phyloP scores from a whole-genome alignment of 805 yeast genomes.

The Myxozyma mucilagina region DNA sequence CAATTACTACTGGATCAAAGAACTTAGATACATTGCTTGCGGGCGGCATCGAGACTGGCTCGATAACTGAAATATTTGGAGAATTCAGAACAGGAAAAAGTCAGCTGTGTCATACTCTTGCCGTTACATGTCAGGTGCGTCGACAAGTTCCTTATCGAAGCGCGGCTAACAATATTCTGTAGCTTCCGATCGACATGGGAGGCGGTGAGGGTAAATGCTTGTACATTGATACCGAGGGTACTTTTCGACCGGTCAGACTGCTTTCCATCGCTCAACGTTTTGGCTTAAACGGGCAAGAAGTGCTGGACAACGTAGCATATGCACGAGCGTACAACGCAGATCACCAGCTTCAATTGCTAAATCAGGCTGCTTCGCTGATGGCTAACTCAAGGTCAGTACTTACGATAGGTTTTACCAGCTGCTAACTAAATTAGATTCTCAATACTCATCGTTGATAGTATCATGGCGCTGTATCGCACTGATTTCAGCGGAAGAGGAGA shows the following conservation, averaged over 20 bases:
- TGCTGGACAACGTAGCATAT: slow-evolving; percentile 94
- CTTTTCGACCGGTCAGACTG: slow-evolving; percentile 88
- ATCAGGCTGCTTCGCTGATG: slow-evolving; percentile 95
- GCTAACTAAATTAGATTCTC: slow-evolving; percentile 51
- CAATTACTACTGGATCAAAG: slow-evolving; percentile 93
- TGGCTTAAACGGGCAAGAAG: slow-evolving; percentile 88
- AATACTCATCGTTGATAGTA: slow-evolving; percentile 89
- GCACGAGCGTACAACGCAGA: slow-evolving; percentile 98
- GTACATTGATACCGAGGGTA: slow-evolving; percentile 95
- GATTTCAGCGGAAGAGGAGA: slow-evolving; percentile 96
- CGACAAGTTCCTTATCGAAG: neutral
- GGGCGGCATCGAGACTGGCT: slow-evolving; percentile 97
- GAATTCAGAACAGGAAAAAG: slow-evolving; percentile 98
- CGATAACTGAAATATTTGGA: slow-evolving; percentile 94
- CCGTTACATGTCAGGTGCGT: slow-evolving; percentile 83
- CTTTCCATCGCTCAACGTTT: slow-evolving; percentile 88
- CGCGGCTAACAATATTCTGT: neutral
- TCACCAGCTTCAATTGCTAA: slow-evolving; percentile 83
- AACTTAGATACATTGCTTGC: slow-evolving; percentile 89
- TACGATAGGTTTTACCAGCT: neutral
- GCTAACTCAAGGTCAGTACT: slow-evolving; percentile 64
- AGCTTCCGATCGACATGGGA: slow-evolving; percentile 88
- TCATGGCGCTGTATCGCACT: slow-evolving; percentile 94
- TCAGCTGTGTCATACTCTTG: slow-evolving; percentile 93
- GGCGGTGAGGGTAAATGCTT: slow-evolving; percentile 98